A percentile compares a stretch with the other conserved stretches of the same genome.
phyloP scores from a whole-genome alignment of 176 grass and related monocot genomes.

The Cymbopogon citratus region DNA sequence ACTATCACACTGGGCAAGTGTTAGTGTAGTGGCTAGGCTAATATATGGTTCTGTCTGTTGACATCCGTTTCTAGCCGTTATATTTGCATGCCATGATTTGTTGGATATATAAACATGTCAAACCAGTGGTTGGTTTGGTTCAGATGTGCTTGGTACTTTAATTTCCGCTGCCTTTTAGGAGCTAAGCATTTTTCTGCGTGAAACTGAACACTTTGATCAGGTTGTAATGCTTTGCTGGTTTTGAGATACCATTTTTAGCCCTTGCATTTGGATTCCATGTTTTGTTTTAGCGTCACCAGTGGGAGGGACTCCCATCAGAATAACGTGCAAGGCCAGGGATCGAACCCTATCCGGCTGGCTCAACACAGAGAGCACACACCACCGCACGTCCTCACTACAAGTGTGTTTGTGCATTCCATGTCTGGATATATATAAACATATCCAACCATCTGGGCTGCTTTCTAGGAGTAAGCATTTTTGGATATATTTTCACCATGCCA shows the following conservation, averaged over 20 bases:
- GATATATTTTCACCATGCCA: neutral
- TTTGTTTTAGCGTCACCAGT: neutral
- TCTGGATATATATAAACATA: neutral
- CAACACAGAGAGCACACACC: neutral
- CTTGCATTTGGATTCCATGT: neutral
- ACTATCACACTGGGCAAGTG: slow-evolving; percentile 14
- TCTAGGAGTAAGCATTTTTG: neutral
- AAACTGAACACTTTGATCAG: neutral
- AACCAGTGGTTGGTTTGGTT: neutral
- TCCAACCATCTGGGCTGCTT: neutral
- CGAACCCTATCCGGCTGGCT: neutral
- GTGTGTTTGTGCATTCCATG: neutral
- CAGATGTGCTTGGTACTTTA: neutral
- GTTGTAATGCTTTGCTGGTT: neutral
- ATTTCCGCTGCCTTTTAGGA: neutral
- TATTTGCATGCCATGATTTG: neutral
- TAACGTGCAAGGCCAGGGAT: neutral
- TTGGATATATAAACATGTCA: neutral
- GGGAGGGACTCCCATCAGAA: neutral
- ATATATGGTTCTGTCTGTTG: neutral
- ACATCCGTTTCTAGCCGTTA: neutral
- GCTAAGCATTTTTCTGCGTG: neutral
- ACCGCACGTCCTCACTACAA: neutral
- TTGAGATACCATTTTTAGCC: neutral
- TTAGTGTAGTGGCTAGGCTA: neutral